Evolutionary conservation across 1,139 yeast species (phyloP).

Genomic region (Suhomyces anneliseae): DNA sequence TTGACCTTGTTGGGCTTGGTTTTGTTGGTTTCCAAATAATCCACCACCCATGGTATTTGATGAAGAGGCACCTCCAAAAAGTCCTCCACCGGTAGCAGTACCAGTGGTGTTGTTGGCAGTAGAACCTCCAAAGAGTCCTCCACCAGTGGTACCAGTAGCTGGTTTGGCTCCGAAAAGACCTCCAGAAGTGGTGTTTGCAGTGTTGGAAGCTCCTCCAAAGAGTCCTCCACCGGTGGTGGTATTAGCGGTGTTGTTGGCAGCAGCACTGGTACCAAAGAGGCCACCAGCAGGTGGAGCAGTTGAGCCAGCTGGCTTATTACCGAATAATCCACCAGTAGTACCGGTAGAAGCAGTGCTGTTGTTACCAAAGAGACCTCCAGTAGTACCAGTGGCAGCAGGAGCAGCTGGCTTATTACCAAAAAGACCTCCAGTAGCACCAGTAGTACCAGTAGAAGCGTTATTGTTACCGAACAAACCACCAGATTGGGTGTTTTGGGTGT

Average conservation of each 20-base stretch:
- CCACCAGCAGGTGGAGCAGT: constrained; percentile 10
- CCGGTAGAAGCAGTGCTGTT: constrained; percentile 8
- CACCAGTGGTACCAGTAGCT: not conserved
- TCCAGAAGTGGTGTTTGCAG: constrained; percentile 2
- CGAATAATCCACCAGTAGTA: constrained; percentile 12
- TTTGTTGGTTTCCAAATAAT: not conserved
- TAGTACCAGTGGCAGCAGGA: constrained; percentile 2
- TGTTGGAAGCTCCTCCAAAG: constrained; percentile 14
- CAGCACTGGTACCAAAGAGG: constrained; percentile 13
- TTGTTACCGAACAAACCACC: constrained; percentile 16
- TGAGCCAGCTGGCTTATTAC: constrained; percentile 11
- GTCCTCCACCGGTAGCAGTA: not conserved
- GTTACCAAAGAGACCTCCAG: constrained; percentile 5
- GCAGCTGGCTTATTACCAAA: constrained; percentile 14
- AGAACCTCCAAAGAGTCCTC: constrained; percentile 3
- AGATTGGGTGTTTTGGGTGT: not conserved
- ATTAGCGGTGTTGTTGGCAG: not conserved
- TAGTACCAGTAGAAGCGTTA: constrained; percentile 4
- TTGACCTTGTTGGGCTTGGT: not conserved
- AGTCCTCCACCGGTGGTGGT: constrained; percentile 9
- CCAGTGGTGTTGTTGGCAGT: not conserved
- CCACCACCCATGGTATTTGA: constrained; percentile 1
- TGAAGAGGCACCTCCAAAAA: constrained; percentile 8
- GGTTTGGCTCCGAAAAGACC: constrained; percentile 13
- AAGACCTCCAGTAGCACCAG: constrained; percentile 11